Conservation (phyloP, 257 asterid genomes). For the Capsicum chinense region DNA sequence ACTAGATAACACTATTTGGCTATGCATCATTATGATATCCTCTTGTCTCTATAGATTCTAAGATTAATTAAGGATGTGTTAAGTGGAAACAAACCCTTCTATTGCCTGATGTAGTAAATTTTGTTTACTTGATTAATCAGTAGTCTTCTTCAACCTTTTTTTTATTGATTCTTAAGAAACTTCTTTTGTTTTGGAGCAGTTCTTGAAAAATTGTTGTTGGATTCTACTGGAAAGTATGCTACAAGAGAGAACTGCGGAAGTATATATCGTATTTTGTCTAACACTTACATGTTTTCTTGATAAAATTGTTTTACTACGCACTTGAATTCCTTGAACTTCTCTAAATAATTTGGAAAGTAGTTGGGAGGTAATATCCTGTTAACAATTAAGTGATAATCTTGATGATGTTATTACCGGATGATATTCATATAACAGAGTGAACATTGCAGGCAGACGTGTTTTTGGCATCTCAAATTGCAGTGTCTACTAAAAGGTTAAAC, state of each 20-base stretch:
- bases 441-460: slow-evolving; percentile 57
- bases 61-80: background rate
- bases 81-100: background rate
- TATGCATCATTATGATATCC: background rate
- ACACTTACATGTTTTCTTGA: background rate
- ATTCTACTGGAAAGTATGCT: slow-evolving; percentile 50
- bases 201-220: slow-evolving; percentile 65
- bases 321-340: background rate
- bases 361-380: background rate
- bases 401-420: background rate
- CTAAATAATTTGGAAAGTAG: background rate
- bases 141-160: background rate
- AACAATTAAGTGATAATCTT: background rate
- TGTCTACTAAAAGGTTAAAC: slow-evolving; percentile 47
- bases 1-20: background rate
- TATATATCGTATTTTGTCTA: slow-evolving; percentile 51
- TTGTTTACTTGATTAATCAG: background rate
- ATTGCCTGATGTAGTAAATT: background rate
- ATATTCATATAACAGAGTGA: background rate
- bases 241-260: slow-evolving; percentile 49
- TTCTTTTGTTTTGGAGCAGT: slow-evolving; percentile 45
- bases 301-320: background rate
- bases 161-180: slow-evolving; percentile 15
- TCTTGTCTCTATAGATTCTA: background rate
- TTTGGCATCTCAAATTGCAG: too few species aligned